Evolutionary conservation across 2,329 filamentous ascomycete species (phyloP).

Genomic region (Epichloe typhina): DNA sequence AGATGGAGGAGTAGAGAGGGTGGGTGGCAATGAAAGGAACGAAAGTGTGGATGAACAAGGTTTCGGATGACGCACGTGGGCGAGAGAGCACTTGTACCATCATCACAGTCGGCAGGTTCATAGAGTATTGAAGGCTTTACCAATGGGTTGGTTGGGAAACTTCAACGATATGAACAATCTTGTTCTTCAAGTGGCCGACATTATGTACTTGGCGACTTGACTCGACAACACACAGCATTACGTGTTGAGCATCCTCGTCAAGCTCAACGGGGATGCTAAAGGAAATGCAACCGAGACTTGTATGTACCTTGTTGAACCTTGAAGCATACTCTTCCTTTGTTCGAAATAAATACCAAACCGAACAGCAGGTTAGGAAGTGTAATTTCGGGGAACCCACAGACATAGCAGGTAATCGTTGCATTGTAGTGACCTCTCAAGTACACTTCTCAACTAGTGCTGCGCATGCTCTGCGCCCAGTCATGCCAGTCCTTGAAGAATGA

Average conservation of each 20-base stretch:
- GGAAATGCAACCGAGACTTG: too few species aligned
- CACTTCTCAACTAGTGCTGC: not conserved
- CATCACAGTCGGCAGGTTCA: slow-evolving; percentile 18
- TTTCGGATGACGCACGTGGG: not conserved
- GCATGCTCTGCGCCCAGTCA: slow-evolving; percentile 53
- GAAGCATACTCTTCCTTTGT: not conserved
- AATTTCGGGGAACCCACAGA: not conserved
- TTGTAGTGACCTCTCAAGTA: not conserved
- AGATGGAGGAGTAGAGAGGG: slow-evolving; percentile 70
- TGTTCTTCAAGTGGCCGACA: not conserved
- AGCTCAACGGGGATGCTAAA: too few species aligned
- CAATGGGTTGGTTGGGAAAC: slow-evolving; percentile 5
- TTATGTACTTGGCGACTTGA: too few species aligned
- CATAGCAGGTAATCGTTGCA: not conserved
- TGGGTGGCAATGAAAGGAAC: slow-evolving; percentile 3
- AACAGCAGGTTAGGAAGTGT: not conserved
- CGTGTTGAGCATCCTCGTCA: too few species aligned
- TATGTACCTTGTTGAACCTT: too few species aligned
- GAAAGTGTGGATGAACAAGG: not conserved
- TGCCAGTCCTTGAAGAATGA: slow-evolving; percentile 60
- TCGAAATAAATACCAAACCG: not conserved
- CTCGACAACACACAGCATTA: too few species aligned
- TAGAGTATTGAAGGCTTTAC: slow-evolving; percentile 23
- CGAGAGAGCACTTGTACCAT: slow-evolving; percentile 21
- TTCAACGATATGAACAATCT: not conserved